These are phyloP conservation scores for Saccharomycopsis microspora DNA, from an alignment of 805 yeast species.

Conservation along the genomic window DNA sequence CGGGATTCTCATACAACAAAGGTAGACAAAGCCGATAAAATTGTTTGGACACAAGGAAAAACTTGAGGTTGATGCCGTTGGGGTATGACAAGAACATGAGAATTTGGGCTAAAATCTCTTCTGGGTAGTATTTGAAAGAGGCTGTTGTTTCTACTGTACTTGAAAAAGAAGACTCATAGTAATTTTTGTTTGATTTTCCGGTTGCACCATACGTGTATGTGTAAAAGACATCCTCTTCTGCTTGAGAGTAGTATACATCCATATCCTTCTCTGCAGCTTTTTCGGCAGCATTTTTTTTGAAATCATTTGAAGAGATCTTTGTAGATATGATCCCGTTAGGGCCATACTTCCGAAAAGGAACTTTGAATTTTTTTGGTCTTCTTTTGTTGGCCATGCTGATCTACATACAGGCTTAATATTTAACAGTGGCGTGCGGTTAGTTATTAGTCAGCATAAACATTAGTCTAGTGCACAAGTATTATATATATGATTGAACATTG, in stretches of 20 bases:
- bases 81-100: conserved; percentile 21
- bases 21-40: conserved; percentile 57
- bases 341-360: conserved; percentile 70
- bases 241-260: neutral
- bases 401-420: neutral
- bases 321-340: conserved; percentile 21
- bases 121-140: conserved; percentile 30
- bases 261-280: neutral
- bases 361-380: conserved; percentile 72
- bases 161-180: neutral
- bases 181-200: conserved; percentile 7
- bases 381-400: conserved; percentile 71
- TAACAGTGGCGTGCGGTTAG: too few relatives aligned
- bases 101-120: conserved; percentile 36
- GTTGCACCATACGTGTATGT: conserved; percentile 12
- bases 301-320: conserved; percentile 8
- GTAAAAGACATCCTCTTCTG: conserved; percentile 13
- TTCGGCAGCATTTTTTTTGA: neutral
- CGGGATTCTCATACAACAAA: conserved; percentile 52
- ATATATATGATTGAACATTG: too few relatives aligned
- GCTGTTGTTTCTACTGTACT: neutral
- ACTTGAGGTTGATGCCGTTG: conserved; percentile 31
- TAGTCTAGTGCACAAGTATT: too few relatives aligned
- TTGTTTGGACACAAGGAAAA: conserved; percentile 46
- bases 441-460: too few relatives aligned